Evolutionary conservation across 495 filamentous ascomycete genomes (phyloP), one percentile per base, ranked within the genome.

Genomic region (Penicillium pancosmium): DNA sequence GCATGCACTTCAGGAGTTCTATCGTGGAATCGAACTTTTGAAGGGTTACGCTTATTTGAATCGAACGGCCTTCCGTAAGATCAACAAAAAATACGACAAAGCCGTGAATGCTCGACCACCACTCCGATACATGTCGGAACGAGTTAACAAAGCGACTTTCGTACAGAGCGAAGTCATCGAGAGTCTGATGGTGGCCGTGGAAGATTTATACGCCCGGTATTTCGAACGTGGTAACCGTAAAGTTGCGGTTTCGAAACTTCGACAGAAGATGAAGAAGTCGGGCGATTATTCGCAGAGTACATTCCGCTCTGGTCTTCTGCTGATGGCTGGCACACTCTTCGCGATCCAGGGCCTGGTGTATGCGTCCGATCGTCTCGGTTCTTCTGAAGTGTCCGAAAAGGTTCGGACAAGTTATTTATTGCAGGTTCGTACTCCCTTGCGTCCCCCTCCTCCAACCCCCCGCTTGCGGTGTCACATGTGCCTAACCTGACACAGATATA

Each of bases 81-180:
- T 98, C 68, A 98, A 94, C 73, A 98, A 98, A 75, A 98, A 98
- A 75, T 97, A 92, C 65, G 93, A 98, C 77, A 98, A 98, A 72
- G 83, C 86, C 6, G 83, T 91, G 52, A 85, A 93, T 60, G 85
- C 91, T 49, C 84, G 87, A 25, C 89, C 90, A 3, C 83, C 88
- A 8, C 81, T 88, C 62, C 82, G 89, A 34, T 98, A 92, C 68
- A 93, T 96, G 91, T 87, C 86, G 10, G 94, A 97, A 60, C 93
- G 91, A 67, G 90, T 98, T 54, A 92, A 92, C 76, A 89, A 89
- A 62, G 84, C 92, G 10, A 91, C 88, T 80, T 98, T 97, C 68
- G 93, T 95, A 16, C 86, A 90, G 65, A 92, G 91, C 68, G 88
- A 91, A 60, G 84, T 89, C 5, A 73, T 91, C 5, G 93, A 97